Conservation (phyloP, 306 rosid genomes). For the Castanea sativa region DNA sequence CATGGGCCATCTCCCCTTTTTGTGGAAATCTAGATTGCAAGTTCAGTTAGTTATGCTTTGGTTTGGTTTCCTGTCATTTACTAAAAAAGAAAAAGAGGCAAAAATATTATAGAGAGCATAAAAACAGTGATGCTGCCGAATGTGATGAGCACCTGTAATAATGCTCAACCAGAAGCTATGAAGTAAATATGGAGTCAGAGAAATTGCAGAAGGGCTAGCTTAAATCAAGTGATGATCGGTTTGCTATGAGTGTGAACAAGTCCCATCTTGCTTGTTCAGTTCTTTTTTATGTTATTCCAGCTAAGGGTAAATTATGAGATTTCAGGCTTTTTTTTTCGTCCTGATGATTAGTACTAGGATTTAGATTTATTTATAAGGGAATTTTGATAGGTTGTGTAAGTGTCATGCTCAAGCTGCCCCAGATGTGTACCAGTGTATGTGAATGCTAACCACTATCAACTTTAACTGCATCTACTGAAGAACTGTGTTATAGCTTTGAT, state of each 20-base stretch:
- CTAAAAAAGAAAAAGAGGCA: background rate
- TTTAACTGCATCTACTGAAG: background rate
- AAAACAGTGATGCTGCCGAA: conserved; percentile 26
- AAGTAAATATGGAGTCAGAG: conserved; percentile 32
- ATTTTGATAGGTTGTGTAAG: conserved; percentile 23
- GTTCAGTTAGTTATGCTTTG: conserved; percentile 22
- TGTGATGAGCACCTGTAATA: conserved; percentile 11
- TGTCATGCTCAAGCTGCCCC: conserved; percentile 18
- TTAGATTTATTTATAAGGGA: conserved; percentile 26
- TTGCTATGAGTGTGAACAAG: conserved; percentile 30
- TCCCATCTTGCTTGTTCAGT: conserved; percentile 13
- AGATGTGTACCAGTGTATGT: background rate
- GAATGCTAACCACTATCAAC: background rate
- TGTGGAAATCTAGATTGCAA: conserved; percentile 22
- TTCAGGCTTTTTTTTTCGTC: conserved; percentile 63
- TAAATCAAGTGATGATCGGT: conserved; percentile 33
- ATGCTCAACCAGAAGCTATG: conserved; percentile 23
- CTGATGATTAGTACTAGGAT: conserved; percentile 39
- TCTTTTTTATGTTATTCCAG: conserved; percentile 19
- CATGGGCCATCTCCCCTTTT: conserved; percentile 18
- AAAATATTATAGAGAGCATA: conserved; percentile 16
- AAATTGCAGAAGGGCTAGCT: conserved; percentile 40
- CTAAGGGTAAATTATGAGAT: conserved; percentile 28
- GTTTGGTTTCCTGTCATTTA: conserved; percentile 28
- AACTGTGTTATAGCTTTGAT: background rate